phyloP scores from a whole-genome alignment of 2,329 filamentous ascomycete genomes.

The Colletotrichum zoysiae region DNA sequence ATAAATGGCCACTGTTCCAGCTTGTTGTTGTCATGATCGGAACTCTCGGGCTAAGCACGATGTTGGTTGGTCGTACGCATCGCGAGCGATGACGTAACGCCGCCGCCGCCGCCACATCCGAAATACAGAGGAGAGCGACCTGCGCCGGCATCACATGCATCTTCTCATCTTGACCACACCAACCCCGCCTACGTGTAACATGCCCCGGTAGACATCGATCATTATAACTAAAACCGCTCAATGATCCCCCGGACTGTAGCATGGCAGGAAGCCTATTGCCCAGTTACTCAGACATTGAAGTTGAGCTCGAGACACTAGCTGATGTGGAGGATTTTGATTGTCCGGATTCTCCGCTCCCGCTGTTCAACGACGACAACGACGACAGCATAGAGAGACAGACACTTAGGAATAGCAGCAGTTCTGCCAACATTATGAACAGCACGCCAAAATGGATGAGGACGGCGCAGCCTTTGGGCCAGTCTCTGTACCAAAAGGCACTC shows the following conservation, averaged over 20 bases:
- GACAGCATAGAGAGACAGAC: not conserved
- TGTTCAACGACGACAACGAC: constrained; percentile 1
- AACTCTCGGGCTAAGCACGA: not conserved
- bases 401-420: not conserved
- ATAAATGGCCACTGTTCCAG: no score
- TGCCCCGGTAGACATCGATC: not conserved
- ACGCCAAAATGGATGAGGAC: constrained; percentile 28
- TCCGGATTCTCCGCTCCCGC: constrained; percentile 31
- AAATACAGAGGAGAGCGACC: not conserved
- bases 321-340: constrained; percentile 6
- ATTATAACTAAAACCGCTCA: not conserved
- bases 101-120: constrained; percentile 12
- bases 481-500: not conserved
- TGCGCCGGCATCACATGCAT: not conserved
- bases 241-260: not conserved
- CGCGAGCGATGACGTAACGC: constrained; percentile 27
- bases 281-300: constrained; percentile 26
- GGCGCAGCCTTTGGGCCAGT: constrained; percentile 9
- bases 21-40: not conserved
- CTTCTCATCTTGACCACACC: not conserved
- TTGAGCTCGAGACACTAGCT: constrained; percentile 26
- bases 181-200: not conserved
- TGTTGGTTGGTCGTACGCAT: not conserved
- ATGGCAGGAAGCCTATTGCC: constrained; percentile 2
- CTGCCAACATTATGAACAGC: not conserved